A percentile compares a stretch with the other conserved stretches of the same genome.
Evolutionary conservation across 371 early-diverging fungal species (phyloP).

Genomic region (Mucor racemosus): DNA sequence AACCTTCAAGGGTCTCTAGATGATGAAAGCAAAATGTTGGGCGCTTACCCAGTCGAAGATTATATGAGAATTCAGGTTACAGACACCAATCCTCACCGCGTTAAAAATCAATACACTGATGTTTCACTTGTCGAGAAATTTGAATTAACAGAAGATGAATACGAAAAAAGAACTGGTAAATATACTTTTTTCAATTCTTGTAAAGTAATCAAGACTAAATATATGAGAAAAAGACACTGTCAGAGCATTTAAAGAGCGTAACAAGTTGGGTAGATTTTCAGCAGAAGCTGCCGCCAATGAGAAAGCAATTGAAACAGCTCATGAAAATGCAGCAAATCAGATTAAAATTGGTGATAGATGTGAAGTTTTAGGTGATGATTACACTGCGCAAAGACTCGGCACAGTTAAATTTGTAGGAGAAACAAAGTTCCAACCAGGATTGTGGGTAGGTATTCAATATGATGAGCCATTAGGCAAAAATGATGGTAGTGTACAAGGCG

Average conservation of each 20-base stretch:
- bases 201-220: neutral
- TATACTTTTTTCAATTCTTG: slow-evolving; percentile 27
- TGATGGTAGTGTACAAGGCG: slow-evolving; percentile 86
- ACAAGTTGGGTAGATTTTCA: slow-evolving; percentile 88
- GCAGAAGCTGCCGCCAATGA: slow-evolving; percentile 48
- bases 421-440: slow-evolving; percentile 82
- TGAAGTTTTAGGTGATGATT: slow-evolving; percentile 65
- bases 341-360: slow-evolving; percentile 88
- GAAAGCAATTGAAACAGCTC: slow-evolving; percentile 41
- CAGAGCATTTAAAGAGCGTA: slow-evolving; percentile 85
- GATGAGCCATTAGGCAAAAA: slow-evolving; percentile 97
- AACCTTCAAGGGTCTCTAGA: slow-evolving; percentile 62
- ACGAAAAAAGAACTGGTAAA: slow-evolving; percentile 73
- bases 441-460: slow-evolving; percentile 94
- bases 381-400: slow-evolving; percentile 70
- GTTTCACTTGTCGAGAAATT: slow-evolving; percentile 90
- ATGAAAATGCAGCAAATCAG: slow-evolving; percentile 51
- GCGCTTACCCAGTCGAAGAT: slow-evolving; percentile 85
- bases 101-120: slow-evolving; percentile 82
- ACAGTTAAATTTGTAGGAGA: slow-evolving; percentile 79
- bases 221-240: slow-evolving; percentile 71
- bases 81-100: slow-evolving; percentile 73
- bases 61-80: slow-evolving; percentile 73
- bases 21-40: slow-evolving; percentile 80
- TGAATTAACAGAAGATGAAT: slow-evolving; percentile 88